Evolutionary conservation across 345 rosid species (phyloP).

Genomic region (Bruguiera parviflora): DNA sequence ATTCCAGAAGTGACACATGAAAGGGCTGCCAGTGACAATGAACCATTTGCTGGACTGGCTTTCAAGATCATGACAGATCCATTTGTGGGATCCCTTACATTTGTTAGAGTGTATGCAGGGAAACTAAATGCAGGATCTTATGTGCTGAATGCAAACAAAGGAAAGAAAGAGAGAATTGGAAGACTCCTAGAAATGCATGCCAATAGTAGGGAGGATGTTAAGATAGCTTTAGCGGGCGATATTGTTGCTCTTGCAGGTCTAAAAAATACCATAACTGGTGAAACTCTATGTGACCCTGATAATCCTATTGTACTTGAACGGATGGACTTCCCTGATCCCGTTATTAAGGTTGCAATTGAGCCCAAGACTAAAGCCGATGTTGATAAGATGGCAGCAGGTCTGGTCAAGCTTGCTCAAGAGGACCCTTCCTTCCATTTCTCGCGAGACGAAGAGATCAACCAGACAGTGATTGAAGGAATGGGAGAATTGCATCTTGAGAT

Average conservation of each 20-base stretch:
- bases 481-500: conserved; percentile 99
- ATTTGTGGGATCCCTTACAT: conserved; percentile 92
- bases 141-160: conserved; percentile 86
- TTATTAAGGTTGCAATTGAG: conserved; percentile 95
- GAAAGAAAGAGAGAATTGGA: conserved; percentile 95
- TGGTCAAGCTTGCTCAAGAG: conserved; percentile 97
- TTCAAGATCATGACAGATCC: conserved; percentile 98
- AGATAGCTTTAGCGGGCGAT: conserved; percentile 81
- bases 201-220: conserved; percentile 91
- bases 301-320: conserved; percentile 77
- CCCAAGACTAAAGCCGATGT: conserved; percentile 96
- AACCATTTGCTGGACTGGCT: conserved; percentile 86
- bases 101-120: conserved; percentile 89
- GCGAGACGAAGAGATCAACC: conserved; percentile 90
- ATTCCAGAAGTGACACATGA: conserved; percentile 56
- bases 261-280: conserved; percentile 85
- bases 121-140: conserved; percentile 82
- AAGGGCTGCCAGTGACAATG: conserved; percentile 67
- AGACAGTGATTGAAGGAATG: conserved; percentile 98
- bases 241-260: conserved; percentile 92
- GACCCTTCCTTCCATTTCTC: conserved; percentile 98
- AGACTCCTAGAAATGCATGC: conserved; percentile 98
- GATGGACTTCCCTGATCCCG: conserved; percentile 99
- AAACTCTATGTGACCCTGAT: conserved; percentile 76
- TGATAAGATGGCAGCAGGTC: conserved; percentile 81